phyloP scores from a whole-genome alignment of 495 filamentous ascomycete species.

The Trichoderma parareesei region DNA sequence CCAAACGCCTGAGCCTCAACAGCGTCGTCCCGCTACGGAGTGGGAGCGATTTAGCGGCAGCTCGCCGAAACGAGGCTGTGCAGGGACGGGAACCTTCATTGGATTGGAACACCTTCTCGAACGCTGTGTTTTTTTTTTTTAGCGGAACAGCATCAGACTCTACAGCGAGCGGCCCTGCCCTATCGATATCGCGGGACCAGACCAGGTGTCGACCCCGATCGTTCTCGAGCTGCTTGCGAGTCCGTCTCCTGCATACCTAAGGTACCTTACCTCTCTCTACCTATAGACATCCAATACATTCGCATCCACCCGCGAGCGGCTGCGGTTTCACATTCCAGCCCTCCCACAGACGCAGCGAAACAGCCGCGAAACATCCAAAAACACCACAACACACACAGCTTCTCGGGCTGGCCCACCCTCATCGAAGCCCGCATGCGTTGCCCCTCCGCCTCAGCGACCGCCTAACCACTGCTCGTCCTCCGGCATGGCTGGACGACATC shows the following conservation, averaged over 20 bases:
- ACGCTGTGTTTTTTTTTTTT: too few species aligned
- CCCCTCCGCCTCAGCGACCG: constrained; percentile 24
- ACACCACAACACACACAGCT: neutral
- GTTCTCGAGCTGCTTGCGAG: neutral
- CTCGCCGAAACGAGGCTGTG: constrained; percentile 29
- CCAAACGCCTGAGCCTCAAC: neutral
- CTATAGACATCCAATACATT: too few species aligned
- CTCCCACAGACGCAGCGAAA: too few species aligned
- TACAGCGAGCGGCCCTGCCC: neutral
- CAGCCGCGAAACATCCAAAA: neutral
- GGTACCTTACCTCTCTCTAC: too few species aligned
- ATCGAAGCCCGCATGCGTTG: constrained; percentile 15
- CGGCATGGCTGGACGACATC: constrained; percentile 65
- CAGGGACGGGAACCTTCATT: constrained; percentile 12
- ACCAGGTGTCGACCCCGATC: neutral
- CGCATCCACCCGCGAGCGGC: too few species aligned
- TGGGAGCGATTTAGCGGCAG: neutral
- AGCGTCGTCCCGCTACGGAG: neutral
- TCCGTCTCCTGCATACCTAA: neutral
- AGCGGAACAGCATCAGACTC: neutral
- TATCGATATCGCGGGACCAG: constrained; percentile 7
- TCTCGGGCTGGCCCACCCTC: neutral
- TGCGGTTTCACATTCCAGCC: too few species aligned
- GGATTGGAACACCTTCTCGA: constrained; percentile 8
- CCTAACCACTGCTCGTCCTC: constrained; percentile 12